These are phyloP conservation scores for Colletotrichum sp. DNA, from an alignment of 2,329 filamentous ascomycete genomes.

Conservation along the genomic window DNA sequence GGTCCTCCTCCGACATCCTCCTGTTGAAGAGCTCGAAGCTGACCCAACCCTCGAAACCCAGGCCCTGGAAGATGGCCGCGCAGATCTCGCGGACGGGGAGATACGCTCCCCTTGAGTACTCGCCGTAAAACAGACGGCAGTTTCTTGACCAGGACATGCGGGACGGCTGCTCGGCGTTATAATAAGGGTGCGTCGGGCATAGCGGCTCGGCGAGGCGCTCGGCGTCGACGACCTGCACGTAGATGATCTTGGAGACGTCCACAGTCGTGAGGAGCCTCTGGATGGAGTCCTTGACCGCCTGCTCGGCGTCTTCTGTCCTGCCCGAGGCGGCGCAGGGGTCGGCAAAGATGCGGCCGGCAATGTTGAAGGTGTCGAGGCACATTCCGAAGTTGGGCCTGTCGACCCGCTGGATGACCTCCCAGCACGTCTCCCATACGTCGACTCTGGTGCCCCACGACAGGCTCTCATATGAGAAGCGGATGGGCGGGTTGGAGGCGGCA, in stretches of 20 bases:
- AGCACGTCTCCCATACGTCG: constrained; percentile 75
- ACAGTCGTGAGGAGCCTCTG: constrained; percentile 57
- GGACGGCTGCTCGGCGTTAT: constrained; percentile 36
- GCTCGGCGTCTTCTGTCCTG: constrained; percentile 58
- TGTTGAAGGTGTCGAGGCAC: constrained; percentile 81
- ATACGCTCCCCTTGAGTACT: constrained; percentile 67
- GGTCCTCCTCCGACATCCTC: constrained; percentile 56
- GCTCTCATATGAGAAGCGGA: constrained; percentile 77
- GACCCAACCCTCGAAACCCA: constrained; percentile 73
- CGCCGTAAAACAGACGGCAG: constrained; percentile 63
- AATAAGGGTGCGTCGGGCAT: constrained; percentile 45
- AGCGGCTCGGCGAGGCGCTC: constrained; percentile 67
- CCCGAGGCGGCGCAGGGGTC: constrained; percentile 61
- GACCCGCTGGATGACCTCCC: constrained; percentile 70
- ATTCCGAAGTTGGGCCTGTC: constrained; percentile 76
- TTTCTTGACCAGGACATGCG: constrained; percentile 84
- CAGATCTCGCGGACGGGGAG: constrained; percentile 69
- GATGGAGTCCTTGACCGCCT: constrained; percentile 59
- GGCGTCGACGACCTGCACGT: constrained; percentile 78
- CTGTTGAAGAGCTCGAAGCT: constrained; percentile 75
- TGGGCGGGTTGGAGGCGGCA: constrained; percentile 54
- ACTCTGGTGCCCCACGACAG: constrained; percentile 75
- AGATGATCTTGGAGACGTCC: constrained; percentile 72
- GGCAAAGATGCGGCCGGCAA: constrained; percentile 73
- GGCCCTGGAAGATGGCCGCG: constrained; percentile 63